Percentiles rank a stretch among this genome's conserved stretches.
phyloP scores from a whole-genome alignment of 495 filamentous ascomycete species.

The Tuber magnatum region DNA sequence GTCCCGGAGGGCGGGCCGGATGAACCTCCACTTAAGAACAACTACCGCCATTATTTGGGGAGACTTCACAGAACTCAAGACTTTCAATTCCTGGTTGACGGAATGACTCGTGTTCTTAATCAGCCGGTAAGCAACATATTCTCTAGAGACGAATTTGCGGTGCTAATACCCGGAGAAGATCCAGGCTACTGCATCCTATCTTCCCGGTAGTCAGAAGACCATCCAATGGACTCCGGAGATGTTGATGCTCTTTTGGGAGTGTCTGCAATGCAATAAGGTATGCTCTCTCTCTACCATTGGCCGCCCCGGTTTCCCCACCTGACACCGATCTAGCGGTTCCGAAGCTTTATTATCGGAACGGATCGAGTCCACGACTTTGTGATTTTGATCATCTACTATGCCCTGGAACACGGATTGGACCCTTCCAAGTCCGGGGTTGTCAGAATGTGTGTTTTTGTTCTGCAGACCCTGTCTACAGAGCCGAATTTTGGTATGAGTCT shows the following conservation, averaged over 20 bases:
- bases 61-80: slow-evolving; percentile 88
- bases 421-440: slow-evolving; percentile 85
- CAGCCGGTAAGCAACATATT: slow-evolving; percentile 57
- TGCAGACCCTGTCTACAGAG: slow-evolving; percentile 93
- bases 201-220: slow-evolving; percentile 75
- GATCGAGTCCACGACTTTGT: slow-evolving; percentile 89
- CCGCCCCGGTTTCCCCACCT: slow-evolving; percentile 1
- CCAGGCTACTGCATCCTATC: slow-evolving; percentile 76
- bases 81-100: slow-evolving; percentile 95
- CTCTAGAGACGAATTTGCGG: slow-evolving; percentile 16
- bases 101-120: slow-evolving; percentile 87
- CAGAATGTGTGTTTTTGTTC: slow-evolving; percentile 90
- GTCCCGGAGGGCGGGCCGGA: slow-evolving; percentile 67
- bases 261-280: slow-evolving; percentile 86
- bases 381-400: slow-evolving; percentile 84
- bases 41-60: slow-evolving; percentile 85
- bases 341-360: slow-evolving; percentile 94
- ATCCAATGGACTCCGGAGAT: slow-evolving; percentile 91
- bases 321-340: slow-evolving; percentile 54
- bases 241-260: slow-evolving; percentile 96
- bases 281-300: background rate
- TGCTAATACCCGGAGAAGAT: slow-evolving; percentile 48
- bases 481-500: slow-evolving; percentile 82
- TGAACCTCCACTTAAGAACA: slow-evolving; percentile 62
- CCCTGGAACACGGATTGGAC: slow-evolving; percentile 77